Conservation (phyloP, 225 moss, liverwort and hornwort species). For the Straminergon stramineum region DNA sequence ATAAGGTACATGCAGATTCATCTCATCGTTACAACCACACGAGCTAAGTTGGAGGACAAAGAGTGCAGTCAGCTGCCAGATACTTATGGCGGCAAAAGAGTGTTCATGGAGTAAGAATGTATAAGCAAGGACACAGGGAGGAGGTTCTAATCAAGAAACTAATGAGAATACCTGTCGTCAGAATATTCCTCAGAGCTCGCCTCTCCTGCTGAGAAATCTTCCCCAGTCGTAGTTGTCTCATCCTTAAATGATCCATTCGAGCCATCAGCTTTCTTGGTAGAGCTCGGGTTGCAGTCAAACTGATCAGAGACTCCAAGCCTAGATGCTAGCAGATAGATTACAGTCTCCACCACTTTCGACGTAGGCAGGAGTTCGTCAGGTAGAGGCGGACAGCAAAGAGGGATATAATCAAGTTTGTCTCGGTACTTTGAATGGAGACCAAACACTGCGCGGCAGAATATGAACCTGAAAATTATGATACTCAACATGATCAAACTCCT, state of each 20-base stretch:
- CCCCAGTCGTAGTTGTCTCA: constrained; percentile 27
- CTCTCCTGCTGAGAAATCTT: constrained; percentile 25
- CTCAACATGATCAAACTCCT: not conserved
- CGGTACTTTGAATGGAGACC: constrained; percentile 66
- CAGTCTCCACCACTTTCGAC: constrained; percentile 65
- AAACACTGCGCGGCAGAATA: constrained; percentile 76
- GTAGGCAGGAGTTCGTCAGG: constrained; percentile 72
- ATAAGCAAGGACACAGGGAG: not conserved
- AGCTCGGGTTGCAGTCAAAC: constrained; percentile 38
- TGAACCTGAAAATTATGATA: constrained; percentile 58
- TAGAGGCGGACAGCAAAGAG: constrained; percentile 71
- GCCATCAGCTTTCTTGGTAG: constrained; percentile 8
- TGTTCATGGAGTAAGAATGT: not conserved
- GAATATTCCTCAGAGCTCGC: constrained; percentile 31
- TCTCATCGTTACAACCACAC: not conserved
- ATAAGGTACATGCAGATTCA: not conserved
- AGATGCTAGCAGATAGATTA: constrained; percentile 66
- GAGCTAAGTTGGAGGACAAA: not conserved
- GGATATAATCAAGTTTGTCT: constrained; percentile 48
- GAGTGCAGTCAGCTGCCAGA: not conserved
- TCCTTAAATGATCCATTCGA: constrained; percentile 26
- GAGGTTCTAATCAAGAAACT: not conserved
- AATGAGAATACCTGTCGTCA: constrained; percentile 17
- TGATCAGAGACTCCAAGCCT: constrained; percentile 68
- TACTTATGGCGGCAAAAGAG: not conserved